Evolutionary conservation across 345 rosid species (phyloP), one percentile per base, ranked within the genome.

Genomic region (Aquilaria malaccensis): DNA sequence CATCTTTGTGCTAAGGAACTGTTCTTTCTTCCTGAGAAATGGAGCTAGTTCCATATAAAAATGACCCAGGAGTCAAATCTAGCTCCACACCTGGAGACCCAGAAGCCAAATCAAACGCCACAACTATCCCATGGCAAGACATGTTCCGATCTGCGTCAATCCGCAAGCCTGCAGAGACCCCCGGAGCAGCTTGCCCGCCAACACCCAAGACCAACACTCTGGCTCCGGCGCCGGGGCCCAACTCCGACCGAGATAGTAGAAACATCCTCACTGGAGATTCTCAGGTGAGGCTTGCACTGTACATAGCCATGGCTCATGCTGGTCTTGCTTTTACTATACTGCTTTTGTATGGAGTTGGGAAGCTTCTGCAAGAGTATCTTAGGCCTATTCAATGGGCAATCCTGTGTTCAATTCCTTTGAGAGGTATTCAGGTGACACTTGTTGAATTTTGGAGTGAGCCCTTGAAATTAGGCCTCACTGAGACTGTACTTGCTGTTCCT

Each of bases 271-370:
- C 88, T n/a, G 83, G 70, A 33, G 95, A 90, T 61, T 80, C 97
- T 12, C 88, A 88, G 75, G 89, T 88, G 7, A 80, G 95, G 33
- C 95, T 94, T 72, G 95, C 99, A 45, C 75, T 94, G 2, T 94
- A 83, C 82, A 90, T 86, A 67, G 96, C 99, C 71, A 88, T 94
- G 99, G 97, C 97, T 54, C 99, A 94, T 77, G 89, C 93, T 7
- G 97, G 97, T 41, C 84, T 94, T 22, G 97, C 85, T 37, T 80
- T 94, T 58, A 68, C 78, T 9, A 77, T 94, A 50, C 77, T 81
- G 64, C 69, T 88, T 13, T 65, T 94, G 3, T 94, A 86, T 72
- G 83, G 82, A 37, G 84, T 77, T 13, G 76, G 84, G 60, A 94
- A 80, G 79, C 86, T 94, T 2, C 60, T 94, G 71, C 95, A 88